phyloP scores from a whole-genome alignment of 2,329 filamentous ascomycete genomes.

The Spiromastix sp. region DNA sequence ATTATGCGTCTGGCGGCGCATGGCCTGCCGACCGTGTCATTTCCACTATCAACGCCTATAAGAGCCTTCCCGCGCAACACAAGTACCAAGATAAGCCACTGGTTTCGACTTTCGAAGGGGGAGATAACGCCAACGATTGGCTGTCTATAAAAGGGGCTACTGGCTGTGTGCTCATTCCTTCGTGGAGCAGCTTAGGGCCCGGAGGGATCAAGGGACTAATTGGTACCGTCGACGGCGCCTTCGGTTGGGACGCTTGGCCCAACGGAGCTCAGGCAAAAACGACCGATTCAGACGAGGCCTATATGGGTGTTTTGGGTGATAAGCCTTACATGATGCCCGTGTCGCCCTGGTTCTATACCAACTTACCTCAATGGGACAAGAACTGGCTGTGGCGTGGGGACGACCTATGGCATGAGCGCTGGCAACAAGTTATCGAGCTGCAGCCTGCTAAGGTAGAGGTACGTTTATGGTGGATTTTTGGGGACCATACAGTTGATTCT shows the following conservation, averaged over 20 bases:
- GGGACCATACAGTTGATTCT: not conserved
- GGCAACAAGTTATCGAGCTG: conserved; percentile 43
- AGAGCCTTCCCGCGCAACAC: conserved; percentile 19
- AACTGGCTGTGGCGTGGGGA: conserved; percentile 57
- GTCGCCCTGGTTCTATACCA: conserved; percentile 49
- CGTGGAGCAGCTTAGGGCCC: conserved; percentile 32
- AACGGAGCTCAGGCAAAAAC: conserved; percentile 26
- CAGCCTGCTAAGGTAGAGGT: conserved; percentile 42
- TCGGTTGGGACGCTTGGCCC: conserved; percentile 38
- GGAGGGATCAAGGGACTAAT: conserved; percentile 17
- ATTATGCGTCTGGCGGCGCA: conserved; percentile 24
- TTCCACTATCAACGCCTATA: conserved; percentile 18
- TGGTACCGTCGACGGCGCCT: conserved; percentile 26
- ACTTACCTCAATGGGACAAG: conserved; percentile 46
- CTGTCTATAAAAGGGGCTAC: conserved; percentile 29
- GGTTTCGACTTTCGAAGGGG: conserved; percentile 38
- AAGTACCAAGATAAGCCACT: conserved; percentile 21
- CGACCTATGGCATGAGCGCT: conserved; percentile 50
- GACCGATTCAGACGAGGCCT: conserved; percentile 29
- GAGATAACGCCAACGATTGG: conserved; percentile 35
- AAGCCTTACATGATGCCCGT: conserved; percentile 46
- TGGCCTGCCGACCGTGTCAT: conserved; percentile 22
- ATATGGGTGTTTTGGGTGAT: conserved; percentile 23
- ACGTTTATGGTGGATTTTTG: conserved; percentile 5
- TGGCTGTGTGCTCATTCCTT: conserved; percentile 36